Conservation (phyloP, 192 early-diverging fungal species). For the Coemansia sp. region DNA sequence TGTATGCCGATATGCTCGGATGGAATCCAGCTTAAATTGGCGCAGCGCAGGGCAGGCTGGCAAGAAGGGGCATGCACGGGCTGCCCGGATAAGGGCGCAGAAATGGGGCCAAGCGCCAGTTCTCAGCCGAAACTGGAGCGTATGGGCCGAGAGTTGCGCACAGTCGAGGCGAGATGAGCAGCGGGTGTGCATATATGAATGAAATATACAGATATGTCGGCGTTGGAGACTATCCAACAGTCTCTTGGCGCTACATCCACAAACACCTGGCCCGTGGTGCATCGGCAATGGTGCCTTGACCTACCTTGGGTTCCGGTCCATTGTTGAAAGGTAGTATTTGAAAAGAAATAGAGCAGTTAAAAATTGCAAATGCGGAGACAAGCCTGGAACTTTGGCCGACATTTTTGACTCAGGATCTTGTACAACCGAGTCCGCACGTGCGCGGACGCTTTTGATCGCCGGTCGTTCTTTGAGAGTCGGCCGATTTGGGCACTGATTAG, state of each 20-base stretch:
- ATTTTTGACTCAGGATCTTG: constrained; percentile 3
- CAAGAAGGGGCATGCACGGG: not conserved
- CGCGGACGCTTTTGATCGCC: not conserved
- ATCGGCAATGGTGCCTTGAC: not conserved
- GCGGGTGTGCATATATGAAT: constrained; percentile 2
- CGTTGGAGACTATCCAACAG: no score
- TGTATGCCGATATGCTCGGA: constrained; percentile 1
- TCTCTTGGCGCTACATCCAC: no score
- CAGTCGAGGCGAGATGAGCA: not conserved
- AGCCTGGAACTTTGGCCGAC: no score
- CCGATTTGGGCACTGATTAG: not conserved
- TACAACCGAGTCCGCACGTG: constrained; percentile 1
- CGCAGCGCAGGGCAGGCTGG: not conserved
- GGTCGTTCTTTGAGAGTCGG: not conserved
- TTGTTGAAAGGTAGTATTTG: not conserved
- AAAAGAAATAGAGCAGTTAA: no score
- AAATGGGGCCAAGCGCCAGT: no score
- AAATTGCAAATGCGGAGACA: no score
- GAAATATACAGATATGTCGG: not conserved
- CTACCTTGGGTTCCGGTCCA: constrained; percentile 8
- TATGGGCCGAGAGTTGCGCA: no score
- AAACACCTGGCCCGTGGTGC: no score
- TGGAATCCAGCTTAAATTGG: constrained; percentile 2
- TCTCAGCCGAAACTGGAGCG: no score
- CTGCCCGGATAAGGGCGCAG: not conserved